Percentiles rank a stretch among this genome's conserved stretches.
Conservation (phyloP, 2,329 filamentous ascomycete genomes). For the Phaeosphaeriaceae sp. region DNA sequence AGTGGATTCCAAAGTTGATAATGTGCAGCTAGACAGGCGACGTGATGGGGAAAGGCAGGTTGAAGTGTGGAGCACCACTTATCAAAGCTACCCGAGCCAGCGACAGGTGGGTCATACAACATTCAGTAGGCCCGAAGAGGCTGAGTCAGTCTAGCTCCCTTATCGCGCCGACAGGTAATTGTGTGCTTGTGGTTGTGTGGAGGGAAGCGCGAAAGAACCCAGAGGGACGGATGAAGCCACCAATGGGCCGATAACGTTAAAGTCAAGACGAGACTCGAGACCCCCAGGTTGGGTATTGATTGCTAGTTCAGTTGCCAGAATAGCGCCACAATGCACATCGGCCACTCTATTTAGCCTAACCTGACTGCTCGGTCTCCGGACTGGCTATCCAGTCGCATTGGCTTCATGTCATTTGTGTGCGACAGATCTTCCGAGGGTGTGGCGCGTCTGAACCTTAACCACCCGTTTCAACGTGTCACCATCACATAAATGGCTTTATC, state of each 20-base stretch:
- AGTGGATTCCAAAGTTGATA: background rate
- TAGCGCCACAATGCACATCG: background rate
- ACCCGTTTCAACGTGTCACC: background rate
- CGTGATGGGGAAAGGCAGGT: slow-evolving; percentile 8
- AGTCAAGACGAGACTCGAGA: no score
- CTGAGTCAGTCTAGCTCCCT: background rate
- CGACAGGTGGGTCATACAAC: slow-evolving; percentile 2
- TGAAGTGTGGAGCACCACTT: slow-evolving; percentile 11
- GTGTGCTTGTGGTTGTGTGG: background rate
- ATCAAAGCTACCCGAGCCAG: slow-evolving; percentile 2
- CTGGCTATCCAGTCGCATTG: background rate
- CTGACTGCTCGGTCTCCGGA: no score
- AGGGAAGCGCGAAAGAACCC: background rate
- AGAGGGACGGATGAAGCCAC: no score
- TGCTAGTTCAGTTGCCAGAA: no score
- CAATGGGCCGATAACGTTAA: no score
- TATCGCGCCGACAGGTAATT: slow-evolving; percentile 1
- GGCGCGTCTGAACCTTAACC: background rate
- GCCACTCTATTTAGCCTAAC: no score
- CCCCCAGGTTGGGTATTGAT: no score
- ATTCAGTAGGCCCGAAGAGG: background rate
- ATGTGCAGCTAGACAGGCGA: slow-evolving; percentile 4
- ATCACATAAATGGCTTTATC: background rate
- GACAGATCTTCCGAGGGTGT: background rate
- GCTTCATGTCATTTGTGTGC: background rate